phyloP scores from a whole-genome alignment of 1,284 basidiomycete genomes.

The Somion occarium region DNA sequence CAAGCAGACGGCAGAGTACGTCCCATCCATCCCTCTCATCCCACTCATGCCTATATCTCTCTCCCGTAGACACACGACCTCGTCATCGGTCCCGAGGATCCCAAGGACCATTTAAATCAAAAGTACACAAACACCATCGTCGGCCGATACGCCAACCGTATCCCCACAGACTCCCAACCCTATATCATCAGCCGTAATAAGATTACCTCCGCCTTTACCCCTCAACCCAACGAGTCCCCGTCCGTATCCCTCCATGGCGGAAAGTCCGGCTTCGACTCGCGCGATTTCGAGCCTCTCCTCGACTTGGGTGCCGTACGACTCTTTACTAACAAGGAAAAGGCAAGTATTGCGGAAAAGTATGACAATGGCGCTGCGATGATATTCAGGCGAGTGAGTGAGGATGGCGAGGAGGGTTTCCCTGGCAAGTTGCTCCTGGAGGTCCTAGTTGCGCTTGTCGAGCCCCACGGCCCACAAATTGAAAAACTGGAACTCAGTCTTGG shows the following conservation, averaged over 20 bases:
- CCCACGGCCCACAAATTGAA: conserved; percentile 32
- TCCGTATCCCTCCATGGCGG: conserved; percentile 72
- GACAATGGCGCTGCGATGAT: conserved; percentile 34
- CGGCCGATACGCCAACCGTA: conserved; percentile 67
- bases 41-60: conserved; percentile 4
- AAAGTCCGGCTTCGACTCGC: conserved; percentile 55
- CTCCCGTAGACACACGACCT: conserved; percentile 61
- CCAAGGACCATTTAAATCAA: conserved; percentile 50
- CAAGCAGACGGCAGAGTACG: conserved; percentile 58
- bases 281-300: conserved; percentile 45
- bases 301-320: conserved; percentile 41
- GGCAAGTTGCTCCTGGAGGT: conserved; percentile 57
- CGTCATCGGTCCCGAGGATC: conserved; percentile 64
- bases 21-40: conserved; percentile 5
- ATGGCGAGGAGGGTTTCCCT: conserved; percentile 67
- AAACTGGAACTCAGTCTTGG: conserved; percentile 43
- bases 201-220: conserved; percentile 41
- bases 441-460: conserved; percentile 50
- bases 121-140: conserved; percentile 72
- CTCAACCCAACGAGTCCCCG: conserved; percentile 43
- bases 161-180: conserved; percentile 46
- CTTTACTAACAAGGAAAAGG: conserved; percentile 48
- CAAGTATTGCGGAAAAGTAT: conserved; percentile 29
- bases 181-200: conserved; percentile 51
- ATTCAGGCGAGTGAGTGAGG: conserved; percentile 54